Evolutionary conservation across 306 rosid genomes (phyloP).

Genomic region (Malus fusca): DNA sequence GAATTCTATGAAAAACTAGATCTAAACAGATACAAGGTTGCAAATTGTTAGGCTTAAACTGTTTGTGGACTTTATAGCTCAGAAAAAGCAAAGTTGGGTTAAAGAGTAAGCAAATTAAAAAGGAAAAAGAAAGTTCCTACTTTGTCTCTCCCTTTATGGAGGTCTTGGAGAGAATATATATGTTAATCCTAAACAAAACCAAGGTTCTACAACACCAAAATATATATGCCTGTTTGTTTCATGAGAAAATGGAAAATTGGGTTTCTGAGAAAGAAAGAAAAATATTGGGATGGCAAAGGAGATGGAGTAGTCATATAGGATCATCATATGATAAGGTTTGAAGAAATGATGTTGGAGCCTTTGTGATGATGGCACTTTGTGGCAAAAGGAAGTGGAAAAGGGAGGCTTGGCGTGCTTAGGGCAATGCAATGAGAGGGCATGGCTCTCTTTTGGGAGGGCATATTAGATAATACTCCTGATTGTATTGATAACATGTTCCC

Average conservation of each 20-base stretch:
- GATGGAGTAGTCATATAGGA: not conserved
- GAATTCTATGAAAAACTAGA: conserved; percentile 5
- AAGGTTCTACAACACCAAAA: not conserved
- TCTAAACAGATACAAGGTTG: conserved; percentile 9
- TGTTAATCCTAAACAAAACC: conserved; percentile 14
- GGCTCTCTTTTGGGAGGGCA: conserved; percentile 30
- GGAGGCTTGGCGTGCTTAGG: conserved; percentile 54
- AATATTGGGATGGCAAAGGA: conserved; percentile 4
- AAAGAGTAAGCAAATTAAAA: conserved; percentile 26
- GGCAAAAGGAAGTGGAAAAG: conserved; percentile 32
- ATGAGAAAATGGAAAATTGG: conserved; percentile 1
- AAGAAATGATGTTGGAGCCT: conserved; percentile 71
- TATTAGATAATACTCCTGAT: conserved; percentile 24
- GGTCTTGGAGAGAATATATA: conserved; percentile 20
- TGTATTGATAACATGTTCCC: conserved; percentile 55
- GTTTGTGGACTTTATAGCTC: conserved; percentile 15
- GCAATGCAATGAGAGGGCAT: conserved; percentile 19
- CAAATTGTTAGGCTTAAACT: conserved; percentile 21
- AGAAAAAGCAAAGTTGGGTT: conserved; percentile 23
- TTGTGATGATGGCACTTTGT: conserved; percentile 47
- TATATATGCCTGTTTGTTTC: not conserved
- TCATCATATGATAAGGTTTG: conserved; percentile 20
- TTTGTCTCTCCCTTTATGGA: conserved; percentile 24
- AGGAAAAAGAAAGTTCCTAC: conserved; percentile 26
- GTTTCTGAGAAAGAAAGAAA: not conserved